These are phyloP conservation scores for Colletotrichum destructivum DNA, from an alignment of 2,329 filamentous ascomycete species.

Conservation along the genomic window DNA sequence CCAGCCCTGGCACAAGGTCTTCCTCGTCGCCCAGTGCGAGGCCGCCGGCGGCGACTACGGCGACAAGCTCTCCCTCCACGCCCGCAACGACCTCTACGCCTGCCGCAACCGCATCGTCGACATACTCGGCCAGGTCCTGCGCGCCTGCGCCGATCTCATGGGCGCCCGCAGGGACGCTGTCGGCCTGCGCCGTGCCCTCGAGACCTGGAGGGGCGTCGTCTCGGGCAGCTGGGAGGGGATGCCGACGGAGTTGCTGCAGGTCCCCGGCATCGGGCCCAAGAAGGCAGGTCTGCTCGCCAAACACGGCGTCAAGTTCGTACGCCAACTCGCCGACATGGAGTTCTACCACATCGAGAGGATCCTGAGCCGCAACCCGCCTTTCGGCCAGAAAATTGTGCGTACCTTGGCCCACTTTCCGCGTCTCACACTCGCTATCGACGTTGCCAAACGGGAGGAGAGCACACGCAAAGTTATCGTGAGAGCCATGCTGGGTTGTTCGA, in stretches of 20 bases:
- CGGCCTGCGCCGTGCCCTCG: slow-evolving; percentile 78
- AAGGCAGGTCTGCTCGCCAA: slow-evolving; percentile 81
- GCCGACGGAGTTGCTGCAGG: slow-evolving; percentile 84
- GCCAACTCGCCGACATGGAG: slow-evolving; percentile 77
- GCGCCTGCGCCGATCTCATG: slow-evolving; percentile 57
- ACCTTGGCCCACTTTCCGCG: slow-evolving; percentile 79
- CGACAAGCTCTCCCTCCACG: slow-evolving; percentile 56
- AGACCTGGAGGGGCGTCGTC: slow-evolving; percentile 82
- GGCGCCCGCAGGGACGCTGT: slow-evolving; percentile 71
- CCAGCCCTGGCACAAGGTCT: slow-evolving; percentile 80
- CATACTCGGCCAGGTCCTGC: slow-evolving; percentile 53
- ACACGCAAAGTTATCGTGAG: slow-evolving; percentile 67
- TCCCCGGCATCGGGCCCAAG: slow-evolving; percentile 83
- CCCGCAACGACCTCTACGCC: slow-evolving; percentile 52
- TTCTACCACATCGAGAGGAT: slow-evolving; percentile 82
- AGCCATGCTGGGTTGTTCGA: slow-evolving; percentile 79
- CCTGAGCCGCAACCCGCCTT: slow-evolving; percentile 85
- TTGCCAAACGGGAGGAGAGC: slow-evolving; percentile 50
- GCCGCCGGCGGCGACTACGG: slow-evolving; percentile 69
- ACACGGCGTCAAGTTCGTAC: slow-evolving; percentile 79
- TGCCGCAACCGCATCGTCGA: slow-evolving; percentile 52
- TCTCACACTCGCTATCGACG: slow-evolving; percentile 59
- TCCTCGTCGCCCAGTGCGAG: slow-evolving; percentile 80
- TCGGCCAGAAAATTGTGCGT: slow-evolving; percentile 79
- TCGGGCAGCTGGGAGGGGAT: slow-evolving; percentile 81